A percentile compares a stretch with the other conserved stretches of the same genome.
Conservation (phyloP, 352 stramenopile species). For the Globisporangium okanoganense region DNA sequence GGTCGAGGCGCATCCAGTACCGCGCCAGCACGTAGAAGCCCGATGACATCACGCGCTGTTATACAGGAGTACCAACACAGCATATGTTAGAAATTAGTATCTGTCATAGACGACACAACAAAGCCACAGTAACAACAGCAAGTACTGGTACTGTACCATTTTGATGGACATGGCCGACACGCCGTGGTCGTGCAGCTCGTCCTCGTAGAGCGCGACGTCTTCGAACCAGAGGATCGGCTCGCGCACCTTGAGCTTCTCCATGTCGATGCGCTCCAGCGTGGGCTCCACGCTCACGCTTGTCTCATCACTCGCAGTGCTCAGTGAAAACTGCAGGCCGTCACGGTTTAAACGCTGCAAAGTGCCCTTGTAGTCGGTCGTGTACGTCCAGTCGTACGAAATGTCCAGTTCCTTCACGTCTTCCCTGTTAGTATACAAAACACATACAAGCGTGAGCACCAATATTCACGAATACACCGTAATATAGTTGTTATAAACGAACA, state of each 20-base stretch:
- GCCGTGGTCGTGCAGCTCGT: conserved; percentile 83
- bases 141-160: conserved; percentile 41
- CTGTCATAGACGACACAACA: not conserved
- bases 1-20: conserved; percentile 84
- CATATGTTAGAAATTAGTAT: conserved; percentile 9
- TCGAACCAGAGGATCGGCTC: conserved; percentile 85
- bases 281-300: conserved; percentile 19
- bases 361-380: conserved; percentile 80
- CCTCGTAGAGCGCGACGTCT: conserved; percentile 74
- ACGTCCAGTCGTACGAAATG: conserved; percentile 85
- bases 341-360: conserved; percentile 50
- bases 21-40: conserved; percentile 74
- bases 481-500: not conserved
- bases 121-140: not conserved
- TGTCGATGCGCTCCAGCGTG: conserved; percentile 61
- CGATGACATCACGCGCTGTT: conserved; percentile 77
- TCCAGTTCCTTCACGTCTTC: conserved; percentile 81
- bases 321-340: conserved; percentile 16
- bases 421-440: conserved; percentile 17
- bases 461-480: not conserved
- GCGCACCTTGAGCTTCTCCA: conserved; percentile 76
- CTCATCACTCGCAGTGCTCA: conserved; percentile 23
- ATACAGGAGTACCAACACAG: conserved; percentile 1
- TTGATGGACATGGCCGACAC: conserved; percentile 77
- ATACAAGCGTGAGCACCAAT: not conserved